Conservation (phyloP, 2,329 filamentous ascomycete genomes). For the Huntiella savannae region DNA sequence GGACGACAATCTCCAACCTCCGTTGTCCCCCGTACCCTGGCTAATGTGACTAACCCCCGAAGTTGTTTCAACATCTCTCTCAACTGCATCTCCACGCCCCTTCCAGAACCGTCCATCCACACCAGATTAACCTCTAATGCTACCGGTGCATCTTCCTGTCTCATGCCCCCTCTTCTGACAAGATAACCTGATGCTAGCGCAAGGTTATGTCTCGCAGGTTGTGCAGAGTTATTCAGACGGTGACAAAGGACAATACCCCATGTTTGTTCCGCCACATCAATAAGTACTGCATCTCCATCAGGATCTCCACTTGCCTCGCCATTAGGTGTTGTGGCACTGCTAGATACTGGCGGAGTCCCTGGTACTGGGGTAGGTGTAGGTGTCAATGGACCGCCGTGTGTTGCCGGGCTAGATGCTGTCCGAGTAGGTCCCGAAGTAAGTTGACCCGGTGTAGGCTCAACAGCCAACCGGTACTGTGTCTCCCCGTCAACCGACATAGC, state of each 20-base stretch:
- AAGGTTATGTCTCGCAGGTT: slow-evolving; percentile 34
- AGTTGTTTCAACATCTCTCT: slow-evolving; percentile 54
- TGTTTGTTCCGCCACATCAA: slow-evolving; percentile 55
- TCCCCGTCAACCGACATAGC: too few relatives aligned
- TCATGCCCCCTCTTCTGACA: slow-evolving; percentile 40
- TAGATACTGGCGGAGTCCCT: slow-evolving; percentile 4
- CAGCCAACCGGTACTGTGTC: too few relatives aligned
- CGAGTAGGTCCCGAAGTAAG: slow-evolving; percentile 50
- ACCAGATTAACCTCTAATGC: slow-evolving; percentile 46
- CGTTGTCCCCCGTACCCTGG: slow-evolving; percentile 44
- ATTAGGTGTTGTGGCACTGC: slow-evolving; percentile 26
- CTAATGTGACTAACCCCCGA: slow-evolving; percentile 47
- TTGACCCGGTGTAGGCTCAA: too few relatives aligned
- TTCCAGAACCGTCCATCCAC: slow-evolving; percentile 32
- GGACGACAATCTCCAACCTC: slow-evolving; percentile 46
- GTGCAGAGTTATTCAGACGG: slow-evolving; percentile 39
- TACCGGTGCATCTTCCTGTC: slow-evolving; percentile 36
- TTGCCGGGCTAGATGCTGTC: slow-evolving; percentile 32
- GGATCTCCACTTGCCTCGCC: slow-evolving; percentile 23
- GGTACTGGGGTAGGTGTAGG: slow-evolving; percentile 19
- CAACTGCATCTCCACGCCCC: slow-evolving; percentile 43
- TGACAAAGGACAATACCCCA: slow-evolving; percentile 57
- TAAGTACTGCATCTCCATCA: slow-evolving; percentile 47
- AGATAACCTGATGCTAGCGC: slow-evolving; percentile 46
- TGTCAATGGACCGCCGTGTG: slow-evolving; percentile 39